phyloP scores from a whole-genome alignment of 2,329 filamentous ascomycete genomes.

The Thielaviopsis cerberus region DNA sequence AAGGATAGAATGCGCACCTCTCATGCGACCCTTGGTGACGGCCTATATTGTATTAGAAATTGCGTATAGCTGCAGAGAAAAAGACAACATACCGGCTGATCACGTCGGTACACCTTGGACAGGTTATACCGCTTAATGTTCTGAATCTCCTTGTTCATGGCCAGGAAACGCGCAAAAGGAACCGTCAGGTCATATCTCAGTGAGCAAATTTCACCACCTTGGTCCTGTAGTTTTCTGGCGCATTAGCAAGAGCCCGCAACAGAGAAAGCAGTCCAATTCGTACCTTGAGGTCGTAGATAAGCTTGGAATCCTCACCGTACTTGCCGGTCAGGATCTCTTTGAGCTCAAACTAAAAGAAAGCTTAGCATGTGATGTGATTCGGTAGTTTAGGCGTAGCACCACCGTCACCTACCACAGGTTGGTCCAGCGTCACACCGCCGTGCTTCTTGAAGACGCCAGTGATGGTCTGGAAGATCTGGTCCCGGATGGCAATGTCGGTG shows the following conservation, averaged over 20 bases:
- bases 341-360: constrained; percentile 45
- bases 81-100: constrained; percentile 19
- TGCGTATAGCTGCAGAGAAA: neutral
- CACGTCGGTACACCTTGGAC: constrained; percentile 52
- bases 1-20: constrained; percentile 19
- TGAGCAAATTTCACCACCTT: constrained; percentile 58
- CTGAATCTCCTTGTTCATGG: constrained; percentile 69
- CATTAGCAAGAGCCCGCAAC: neutral
- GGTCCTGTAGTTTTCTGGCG: constrained; percentile 42
- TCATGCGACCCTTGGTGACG: constrained; percentile 80
- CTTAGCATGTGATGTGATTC: neutral
- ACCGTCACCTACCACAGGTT: constrained; percentile 35
- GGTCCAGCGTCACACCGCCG: constrained; percentile 63
- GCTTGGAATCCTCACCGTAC: constrained; percentile 81
- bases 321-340: constrained; percentile 75
- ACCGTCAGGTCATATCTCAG: constrained; percentile 78
- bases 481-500: constrained; percentile 60
- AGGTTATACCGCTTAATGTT: constrained; percentile 90
- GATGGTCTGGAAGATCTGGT: constrained; percentile 62
- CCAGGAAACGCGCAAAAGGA: constrained; percentile 78
- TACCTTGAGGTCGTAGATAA: constrained; percentile 53
- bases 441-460: constrained; percentile 67
- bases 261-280: neutral
- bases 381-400: neutral
- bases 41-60: constrained; percentile 32